Base-by-base conservation (phyloP, 2,329 filamentous ascomycete species). In the Epichloe sylvatica region DNA sequence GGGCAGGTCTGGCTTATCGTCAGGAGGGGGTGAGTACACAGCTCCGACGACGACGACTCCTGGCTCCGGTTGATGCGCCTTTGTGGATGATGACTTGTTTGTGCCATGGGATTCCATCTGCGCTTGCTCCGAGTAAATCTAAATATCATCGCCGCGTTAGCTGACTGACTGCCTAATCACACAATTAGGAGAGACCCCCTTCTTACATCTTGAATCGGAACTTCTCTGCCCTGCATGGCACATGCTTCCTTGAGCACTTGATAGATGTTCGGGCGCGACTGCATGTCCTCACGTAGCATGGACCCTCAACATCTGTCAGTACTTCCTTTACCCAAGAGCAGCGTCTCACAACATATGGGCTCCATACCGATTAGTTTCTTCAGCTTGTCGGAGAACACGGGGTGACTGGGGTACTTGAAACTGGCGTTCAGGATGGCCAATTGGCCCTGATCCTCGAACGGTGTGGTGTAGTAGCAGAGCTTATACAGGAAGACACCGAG, bases 381-480 rank as follows among this genome's bases (percentile, higher is more conserved):
- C 50, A 96, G 69, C 50, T 84, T 80, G 57, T 94, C 86, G 0
- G 92, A 96, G 64, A 98, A 98, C 17, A 78, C 72, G 30, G 92
- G 92, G 61, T 96, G 88, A 52, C 76, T 79, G 5, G 91, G 92
- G 60, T 87, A 98, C 61, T 86, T 90, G 75, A 87, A 97, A 65
- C 81, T 94, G 46, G 92, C 92, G 63, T 97, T 97, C 53, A 98
- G 71, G 55, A 98, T 98, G 12, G 92, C 92, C 72, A 97, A 86
- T 70, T 96, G 91, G 25, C 92, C 92, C 62, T 95, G 89, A 55
- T 97, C 91, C 68, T 98, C 92, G 60, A 98, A 98, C 0, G 92
- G 92, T 5, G 92, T 98, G 1, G 92, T 98, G 68, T 98, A 98
- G 68, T 97, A 98, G 72, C 92, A 98, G 53, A 98, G 75, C 73